Base-by-base conservation (phyloP, 2,329 filamentous ascomycete genomes). In the Pseudogymnoascus sp. region DNA sequence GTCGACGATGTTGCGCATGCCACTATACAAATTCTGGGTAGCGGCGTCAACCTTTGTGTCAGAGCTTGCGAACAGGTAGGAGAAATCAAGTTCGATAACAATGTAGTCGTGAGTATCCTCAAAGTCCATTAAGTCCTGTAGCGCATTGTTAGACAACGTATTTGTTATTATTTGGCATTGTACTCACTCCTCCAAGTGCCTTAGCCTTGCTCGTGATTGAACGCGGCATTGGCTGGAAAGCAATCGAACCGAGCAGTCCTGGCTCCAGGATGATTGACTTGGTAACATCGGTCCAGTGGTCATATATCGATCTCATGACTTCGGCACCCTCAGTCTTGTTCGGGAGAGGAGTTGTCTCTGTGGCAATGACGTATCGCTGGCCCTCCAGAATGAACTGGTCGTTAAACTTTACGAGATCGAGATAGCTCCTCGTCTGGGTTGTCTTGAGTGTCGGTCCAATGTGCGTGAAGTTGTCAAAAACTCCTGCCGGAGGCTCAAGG, bases 391-490 rank as follows among this genome's bases (percentile, higher is more conserved):
- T 58, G 6, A 51, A 21, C 9, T 17, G 33, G 59, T 62, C 41
- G 35, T 64, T 44, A 5, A 35, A 39, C 33, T 58, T 58, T 7
- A 63, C 51, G 25, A 62, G 41, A 4, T 62, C 51, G 10, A 62
- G 60, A 33, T 48, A 63, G 25, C 38, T 62, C 29, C 41, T 55
- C 33, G 36, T 60, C 29, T 27, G 38, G 12, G 21, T 33, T 15
- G 63, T 60, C 39, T 60, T 64, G 36, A 64, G 17, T 12, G 15
- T 44, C 8, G 62, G 60, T 44, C 61, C 63, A 13, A 83, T 75
- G 39, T 74, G 74, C 1, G 79, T 78, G 70, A 88, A 88, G 62
- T 80, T 79, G 4, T 75, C 79, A 6, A 59, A 62, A 12, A 58
- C 58, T 60, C 44, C 48, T 1, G 74, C 68, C 0, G 84, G 84